Evolutionary conservation across 169 alveolate species (phyloP).

Genomic region (Eimeria nieschulzi): DNA sequence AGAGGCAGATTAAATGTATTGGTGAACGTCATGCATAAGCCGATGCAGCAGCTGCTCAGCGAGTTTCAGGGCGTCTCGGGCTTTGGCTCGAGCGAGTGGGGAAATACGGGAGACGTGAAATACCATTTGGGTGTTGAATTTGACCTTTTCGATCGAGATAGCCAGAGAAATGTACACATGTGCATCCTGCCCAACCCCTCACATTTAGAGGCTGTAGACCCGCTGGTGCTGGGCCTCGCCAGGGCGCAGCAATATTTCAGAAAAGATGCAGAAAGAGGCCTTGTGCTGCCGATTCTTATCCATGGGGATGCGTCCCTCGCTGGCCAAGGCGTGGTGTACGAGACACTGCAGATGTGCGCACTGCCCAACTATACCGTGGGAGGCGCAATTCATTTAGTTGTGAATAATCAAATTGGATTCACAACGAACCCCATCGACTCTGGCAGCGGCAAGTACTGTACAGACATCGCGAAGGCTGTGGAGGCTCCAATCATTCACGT

Average conservation of each 20-base stretch:
- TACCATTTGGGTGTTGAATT: slow-evolving; percentile 92
- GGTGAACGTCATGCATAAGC: slow-evolving; percentile 91
- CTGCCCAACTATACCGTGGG: slow-evolving; percentile 85
- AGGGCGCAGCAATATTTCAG: slow-evolving; percentile 91
- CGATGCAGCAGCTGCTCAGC: slow-evolving; percentile 91
- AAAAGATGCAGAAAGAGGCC: slow-evolving; percentile 74
- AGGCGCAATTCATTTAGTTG: slow-evolving; percentile 81
- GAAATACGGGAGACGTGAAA: slow-evolving; percentile 93
- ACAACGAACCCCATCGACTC: slow-evolving; percentile 94
- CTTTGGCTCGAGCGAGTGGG: slow-evolving; percentile 81
- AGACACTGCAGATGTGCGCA: slow-evolving; percentile 92
- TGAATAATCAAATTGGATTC: slow-evolving; percentile 95
- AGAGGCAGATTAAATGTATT: slow-evolving; percentile 95
- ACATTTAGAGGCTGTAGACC: slow-evolving; percentile 95
- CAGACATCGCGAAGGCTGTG: slow-evolving; percentile 92
- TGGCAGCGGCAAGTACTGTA: slow-evolving; percentile 90
- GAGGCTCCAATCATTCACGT: slow-evolving; percentile 95
- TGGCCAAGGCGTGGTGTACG: slow-evolving; percentile 97
- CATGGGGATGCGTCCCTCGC: slow-evolving; percentile 97
- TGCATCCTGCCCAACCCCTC: slow-evolving; percentile 93
- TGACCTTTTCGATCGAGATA: slow-evolving; percentile 83
- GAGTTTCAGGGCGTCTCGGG: slow-evolving; percentile 86
- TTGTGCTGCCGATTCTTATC: slow-evolving; percentile 88
- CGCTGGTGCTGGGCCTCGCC: slow-evolving; percentile 93
- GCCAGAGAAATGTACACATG: slow-evolving; percentile 81